A percentile compares a stretch with the other conserved stretches of the same genome.
Evolutionary conservation across 805 yeast species (phyloP).

Genomic region (Kluyveromyces dobzhanskii): DNA sequence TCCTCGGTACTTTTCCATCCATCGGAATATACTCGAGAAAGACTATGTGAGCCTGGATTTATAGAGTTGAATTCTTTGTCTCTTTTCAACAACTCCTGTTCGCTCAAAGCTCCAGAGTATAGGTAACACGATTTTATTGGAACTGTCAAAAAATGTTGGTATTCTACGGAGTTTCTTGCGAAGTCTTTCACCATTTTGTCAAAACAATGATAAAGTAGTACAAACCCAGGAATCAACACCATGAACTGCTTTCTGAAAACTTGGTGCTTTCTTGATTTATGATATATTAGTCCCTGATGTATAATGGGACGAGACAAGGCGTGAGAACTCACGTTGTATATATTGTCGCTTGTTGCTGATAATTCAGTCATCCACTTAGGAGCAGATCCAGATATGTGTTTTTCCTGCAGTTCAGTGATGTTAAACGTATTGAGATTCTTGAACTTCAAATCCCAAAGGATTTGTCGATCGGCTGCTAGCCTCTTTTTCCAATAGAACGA

Average conservation of each 20-base stretch:
- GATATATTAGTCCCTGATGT: constrained; percentile 58
- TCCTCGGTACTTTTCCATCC: constrained; percentile 83
- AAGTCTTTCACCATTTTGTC: constrained; percentile 40
- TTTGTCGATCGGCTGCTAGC: constrained; percentile 32
- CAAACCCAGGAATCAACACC: constrained; percentile 60
- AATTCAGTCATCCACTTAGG: constrained; percentile 48
- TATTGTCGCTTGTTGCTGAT: constrained; percentile 43
- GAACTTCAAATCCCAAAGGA: constrained; percentile 32
- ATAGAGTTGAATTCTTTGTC: constrained; percentile 38
- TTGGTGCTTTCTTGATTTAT: constrained; percentile 61
- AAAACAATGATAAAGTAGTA: constrained; percentile 48
- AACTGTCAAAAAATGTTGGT: constrained; percentile 46
- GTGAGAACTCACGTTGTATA: constrained; percentile 48
- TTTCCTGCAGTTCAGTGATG: constrained; percentile 49
- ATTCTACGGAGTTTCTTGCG: constrained; percentile 40
- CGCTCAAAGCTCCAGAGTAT: constrained; percentile 61
- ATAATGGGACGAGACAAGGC: constrained; percentile 54
- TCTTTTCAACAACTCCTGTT: constrained; percentile 43
- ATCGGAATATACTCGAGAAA: constrained; percentile 70
- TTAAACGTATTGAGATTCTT: constrained; percentile 40
- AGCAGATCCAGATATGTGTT: constrained; percentile 37
- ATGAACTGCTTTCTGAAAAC: constrained; percentile 54
- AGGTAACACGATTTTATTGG: constrained; percentile 64
- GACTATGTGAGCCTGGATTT: constrained; percentile 45
- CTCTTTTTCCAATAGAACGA: constrained; percentile 52